A percentile compares a stretch with the other conserved stretches of the same genome.
These are phyloP conservation scores for Metschnikowia amazonensis DNA, from an alignment of 805 yeast genomes.

Conservation along the genomic window DNA sequence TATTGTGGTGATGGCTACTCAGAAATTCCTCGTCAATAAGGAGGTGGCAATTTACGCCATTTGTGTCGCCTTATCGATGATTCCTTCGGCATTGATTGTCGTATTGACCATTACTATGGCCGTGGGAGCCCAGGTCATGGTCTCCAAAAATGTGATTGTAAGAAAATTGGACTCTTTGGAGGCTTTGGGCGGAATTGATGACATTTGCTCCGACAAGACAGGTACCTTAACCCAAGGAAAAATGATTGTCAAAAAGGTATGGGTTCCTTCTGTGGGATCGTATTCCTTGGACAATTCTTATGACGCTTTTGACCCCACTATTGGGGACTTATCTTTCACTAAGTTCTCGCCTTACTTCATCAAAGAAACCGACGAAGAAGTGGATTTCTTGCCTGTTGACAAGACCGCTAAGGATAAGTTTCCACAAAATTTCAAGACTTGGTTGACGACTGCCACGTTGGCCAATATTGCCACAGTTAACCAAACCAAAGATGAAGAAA, in stretches of 20 bases:
- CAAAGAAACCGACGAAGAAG: conserved; percentile 35
- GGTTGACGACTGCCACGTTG: conserved; percentile 65
- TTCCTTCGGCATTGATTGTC: conserved; percentile 75
- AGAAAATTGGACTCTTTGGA: conserved; percentile 75
- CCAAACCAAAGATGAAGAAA: conserved; percentile 39
- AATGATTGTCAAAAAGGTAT: conserved; percentile 67
- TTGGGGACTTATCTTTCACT: conserved; percentile 45
- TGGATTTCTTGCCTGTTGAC: conserved; percentile 23
- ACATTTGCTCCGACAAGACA: conserved; percentile 78
- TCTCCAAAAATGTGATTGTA: conserved; percentile 65
- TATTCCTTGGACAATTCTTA: conserved; percentile 50
- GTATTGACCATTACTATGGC: conserved; percentile 87
- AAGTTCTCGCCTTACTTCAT: conserved; percentile 35
- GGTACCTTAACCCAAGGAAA: conserved; percentile 80
- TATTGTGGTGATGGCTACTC: conserved; percentile 82
- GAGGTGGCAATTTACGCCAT: conserved; percentile 88
- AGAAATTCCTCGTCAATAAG: conserved; percentile 64
- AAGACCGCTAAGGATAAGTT: conserved; percentile 18
- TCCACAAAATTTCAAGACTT: conserved; percentile 37
- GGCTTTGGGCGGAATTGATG: conserved; percentile 74
- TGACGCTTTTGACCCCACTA: conserved; percentile 62
- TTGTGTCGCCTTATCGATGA: conserved; percentile 79
- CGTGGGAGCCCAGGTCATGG: conserved; percentile 72
- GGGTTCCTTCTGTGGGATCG: conserved; percentile 65
- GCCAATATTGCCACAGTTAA: conserved; percentile 76